phyloP scores from a whole-genome alignment of 2,329 filamentous ascomycete genomes.

The Hyphodiscus sp. region DNA sequence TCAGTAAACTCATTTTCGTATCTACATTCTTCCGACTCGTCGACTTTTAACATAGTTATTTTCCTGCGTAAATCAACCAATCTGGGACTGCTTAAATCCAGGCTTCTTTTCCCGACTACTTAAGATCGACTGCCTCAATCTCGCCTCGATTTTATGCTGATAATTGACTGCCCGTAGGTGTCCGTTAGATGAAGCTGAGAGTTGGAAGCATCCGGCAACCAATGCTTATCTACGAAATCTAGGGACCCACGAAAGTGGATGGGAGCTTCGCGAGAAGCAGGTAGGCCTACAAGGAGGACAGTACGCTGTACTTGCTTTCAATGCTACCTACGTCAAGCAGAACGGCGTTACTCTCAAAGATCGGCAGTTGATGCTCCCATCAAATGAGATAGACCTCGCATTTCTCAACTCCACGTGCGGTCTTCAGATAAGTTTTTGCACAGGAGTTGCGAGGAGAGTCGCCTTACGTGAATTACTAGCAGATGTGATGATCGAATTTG shows the following conservation, averaged over 20 bases:
- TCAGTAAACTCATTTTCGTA: no score
- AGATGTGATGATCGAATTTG: slow-evolving; percentile 9
- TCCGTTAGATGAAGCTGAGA: background rate
- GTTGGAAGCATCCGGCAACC: background rate
- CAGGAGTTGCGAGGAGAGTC: slow-evolving; percentile 18
- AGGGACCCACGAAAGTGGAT: slow-evolving; percentile 3
- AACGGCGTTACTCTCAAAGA: slow-evolving; percentile 2
- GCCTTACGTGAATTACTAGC: slow-evolving; percentile 15
- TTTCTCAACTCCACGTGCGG: slow-evolving; percentile 11
- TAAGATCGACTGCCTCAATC: no score
- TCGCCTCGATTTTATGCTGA: no score
- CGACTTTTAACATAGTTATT: no score
- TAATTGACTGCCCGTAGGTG: background rate
- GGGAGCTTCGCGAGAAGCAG: slow-evolving; percentile 4
- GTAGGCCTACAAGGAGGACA: slow-evolving; percentile 1
- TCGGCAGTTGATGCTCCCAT: slow-evolving; percentile 4
- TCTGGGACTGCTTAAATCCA: no score
- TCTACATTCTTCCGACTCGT: no score
- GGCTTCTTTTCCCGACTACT: no score
- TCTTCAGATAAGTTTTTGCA: slow-evolving; percentile 24
- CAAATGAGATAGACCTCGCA: slow-evolving; percentile 2
- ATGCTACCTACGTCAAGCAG: slow-evolving; percentile 1
- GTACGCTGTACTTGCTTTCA: slow-evolving; percentile 1
- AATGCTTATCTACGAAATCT: slow-evolving; percentile 3
- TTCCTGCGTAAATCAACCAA: no score